Evolutionary conservation across 257 asterid species (phyloP).

Genomic region (Nicotiana tabacum): DNA sequence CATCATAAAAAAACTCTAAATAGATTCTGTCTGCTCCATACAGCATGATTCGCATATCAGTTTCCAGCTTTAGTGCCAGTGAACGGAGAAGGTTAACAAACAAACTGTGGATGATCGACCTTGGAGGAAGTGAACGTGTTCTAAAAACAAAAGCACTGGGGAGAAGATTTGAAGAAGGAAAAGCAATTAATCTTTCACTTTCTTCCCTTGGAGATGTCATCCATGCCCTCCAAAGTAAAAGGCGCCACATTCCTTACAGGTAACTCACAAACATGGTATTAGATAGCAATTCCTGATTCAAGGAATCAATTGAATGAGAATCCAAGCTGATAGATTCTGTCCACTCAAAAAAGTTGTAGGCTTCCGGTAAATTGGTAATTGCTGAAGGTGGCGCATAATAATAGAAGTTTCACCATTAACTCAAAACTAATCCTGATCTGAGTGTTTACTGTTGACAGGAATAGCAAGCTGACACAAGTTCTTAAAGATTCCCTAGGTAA

Average conservation of each 20-base stretch:
- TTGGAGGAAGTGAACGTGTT: slow-evolving; percentile 25
- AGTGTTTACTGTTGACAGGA: slow-evolving; percentile 15
- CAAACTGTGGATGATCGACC: slow-evolving; percentile 23
- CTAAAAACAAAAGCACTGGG: slow-evolving; percentile 21
- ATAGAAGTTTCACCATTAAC: neutral
- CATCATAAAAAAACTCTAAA: neutral
- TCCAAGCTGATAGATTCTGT: neutral
- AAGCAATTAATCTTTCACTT: slow-evolving; percentile 22
- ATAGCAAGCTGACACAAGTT: slow-evolving; percentile 24
- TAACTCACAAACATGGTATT: neutral
- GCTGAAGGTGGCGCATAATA: neutral
- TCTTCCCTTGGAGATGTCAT: slow-evolving; percentile 29
- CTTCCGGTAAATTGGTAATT: neutral
- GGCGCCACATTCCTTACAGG: slow-evolving; percentile 20
- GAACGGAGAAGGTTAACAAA: slow-evolving; percentile 12
- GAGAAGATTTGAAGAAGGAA: slow-evolving; percentile 23
- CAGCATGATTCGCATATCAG: slow-evolving; percentile 22
- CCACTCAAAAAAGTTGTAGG: neutral
- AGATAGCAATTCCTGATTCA: neutral
- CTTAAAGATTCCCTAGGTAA: slow-evolving; percentile 27
- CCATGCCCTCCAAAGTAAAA: slow-evolving; percentile 15
- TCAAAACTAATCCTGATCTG: neutral
- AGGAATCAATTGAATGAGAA: neutral
- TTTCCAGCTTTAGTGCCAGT: slow-evolving; percentile 12
- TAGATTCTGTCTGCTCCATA: neutral